Evolutionary conservation across 2,329 filamentous ascomycete species (phyloP).

Genomic region (Pseudocercospora vitis): DNA sequence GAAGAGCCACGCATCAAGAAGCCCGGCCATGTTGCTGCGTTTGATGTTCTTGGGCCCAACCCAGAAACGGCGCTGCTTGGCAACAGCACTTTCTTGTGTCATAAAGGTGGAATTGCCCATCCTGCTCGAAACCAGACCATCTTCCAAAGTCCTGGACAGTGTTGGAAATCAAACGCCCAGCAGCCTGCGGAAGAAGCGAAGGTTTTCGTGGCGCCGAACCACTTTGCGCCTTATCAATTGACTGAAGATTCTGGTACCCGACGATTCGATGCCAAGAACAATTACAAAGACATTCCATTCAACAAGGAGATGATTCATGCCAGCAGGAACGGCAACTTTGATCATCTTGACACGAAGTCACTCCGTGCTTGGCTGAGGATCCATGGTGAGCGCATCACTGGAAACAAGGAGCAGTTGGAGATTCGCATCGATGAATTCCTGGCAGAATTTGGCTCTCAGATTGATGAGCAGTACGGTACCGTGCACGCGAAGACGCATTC

Average conservation of each 20-base stretch:
- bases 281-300: neutral
- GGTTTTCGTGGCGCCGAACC: neutral
- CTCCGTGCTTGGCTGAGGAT: constrained; percentile 8
- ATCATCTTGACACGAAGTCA: neutral
- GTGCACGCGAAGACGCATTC: neutral
- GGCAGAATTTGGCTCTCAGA: neutral
- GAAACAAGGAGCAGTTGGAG: constrained; percentile 5
- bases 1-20: too few relatives aligned
- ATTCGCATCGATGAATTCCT: constrained; percentile 7
- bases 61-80: too few relatives aligned
- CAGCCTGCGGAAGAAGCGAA: neutral
- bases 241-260: neutral
- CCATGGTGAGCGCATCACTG: neutral
- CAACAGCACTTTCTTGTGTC: too few relatives aligned
- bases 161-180: neutral
- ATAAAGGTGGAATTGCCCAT: too few relatives aligned
- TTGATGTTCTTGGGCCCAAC: too few relatives aligned
- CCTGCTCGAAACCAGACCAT: too few relatives aligned
- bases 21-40: too few relatives aligned
- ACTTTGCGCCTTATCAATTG: neutral
- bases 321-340: neutral
- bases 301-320: neutral
- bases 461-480: constrained; percentile 7
- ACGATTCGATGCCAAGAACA: neutral
- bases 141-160: neutral